Conservation (phyloP, 768 basidiomycete genomes). For the Vararia minispora region DNA sequence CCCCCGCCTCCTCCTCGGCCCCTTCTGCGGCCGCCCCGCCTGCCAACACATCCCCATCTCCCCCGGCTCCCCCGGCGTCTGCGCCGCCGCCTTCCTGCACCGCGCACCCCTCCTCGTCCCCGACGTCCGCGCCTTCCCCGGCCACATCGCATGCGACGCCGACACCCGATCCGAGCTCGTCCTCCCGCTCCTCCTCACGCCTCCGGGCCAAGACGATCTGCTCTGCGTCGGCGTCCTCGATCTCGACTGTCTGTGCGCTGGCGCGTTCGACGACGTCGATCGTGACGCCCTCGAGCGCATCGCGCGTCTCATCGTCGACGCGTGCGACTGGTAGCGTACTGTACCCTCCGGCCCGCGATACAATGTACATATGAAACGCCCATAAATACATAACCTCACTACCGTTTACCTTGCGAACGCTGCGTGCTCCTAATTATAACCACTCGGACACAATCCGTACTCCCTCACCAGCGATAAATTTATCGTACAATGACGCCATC, state of each 20-base stretch:
- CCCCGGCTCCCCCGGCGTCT: slow-evolving; percentile 62
- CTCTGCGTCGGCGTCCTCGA: slow-evolving; percentile 47
- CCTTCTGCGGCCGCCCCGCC: slow-evolving; percentile 87
- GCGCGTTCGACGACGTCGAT: slow-evolving; percentile 34
- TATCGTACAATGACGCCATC: no score
- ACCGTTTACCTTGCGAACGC: no score
- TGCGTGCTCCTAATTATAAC: no score
- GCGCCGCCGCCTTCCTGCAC: slow-evolving; percentile 64
- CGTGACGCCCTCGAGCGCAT: slow-evolving; percentile 28
- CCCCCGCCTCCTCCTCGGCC: slow-evolving; percentile 52
- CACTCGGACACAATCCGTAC: no score
- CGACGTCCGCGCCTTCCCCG: slow-evolving; percentile 74
- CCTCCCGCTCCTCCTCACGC: slow-evolving; percentile 47
- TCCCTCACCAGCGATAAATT: no score
- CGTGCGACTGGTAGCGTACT: slow-evolving; percentile 17
- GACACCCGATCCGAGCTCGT: slow-evolving; percentile 89
- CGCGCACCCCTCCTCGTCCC: slow-evolving; percentile 52
- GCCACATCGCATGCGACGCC: slow-evolving; percentile 92
- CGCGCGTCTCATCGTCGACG: slow-evolving; percentile 20
- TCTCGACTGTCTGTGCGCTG: slow-evolving; percentile 29
- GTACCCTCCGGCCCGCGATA: no score
- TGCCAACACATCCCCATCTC: slow-evolving; percentile 69
- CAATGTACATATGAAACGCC: no score
- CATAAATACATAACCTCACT: no score
- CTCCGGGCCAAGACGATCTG: slow-evolving; percentile 18